Evolutionary conservation across 2,329 filamentous ascomycete genomes (phyloP).

Genomic region (Ceratocystis albifundus): DNA sequence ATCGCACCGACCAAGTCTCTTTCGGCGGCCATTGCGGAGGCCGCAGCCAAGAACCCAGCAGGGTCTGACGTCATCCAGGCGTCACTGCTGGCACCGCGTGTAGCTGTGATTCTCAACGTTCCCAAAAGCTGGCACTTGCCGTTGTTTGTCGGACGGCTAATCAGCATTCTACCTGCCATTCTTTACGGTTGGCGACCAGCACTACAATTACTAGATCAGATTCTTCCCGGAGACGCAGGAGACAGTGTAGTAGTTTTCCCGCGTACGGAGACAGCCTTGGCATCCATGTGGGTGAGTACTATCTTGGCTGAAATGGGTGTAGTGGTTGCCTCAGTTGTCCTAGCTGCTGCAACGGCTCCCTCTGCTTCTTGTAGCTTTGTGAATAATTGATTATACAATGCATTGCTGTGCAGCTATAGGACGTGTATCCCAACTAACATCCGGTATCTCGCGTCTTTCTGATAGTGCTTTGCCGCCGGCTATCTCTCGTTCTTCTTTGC

Average conservation of each 20-base stretch:
- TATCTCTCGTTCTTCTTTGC: conserved; percentile 76
- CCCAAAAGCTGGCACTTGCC: conserved; percentile 61
- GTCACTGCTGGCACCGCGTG: conserved; percentile 57
- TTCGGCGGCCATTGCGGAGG: conserved; percentile 18
- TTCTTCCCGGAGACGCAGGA: conserved; percentile 35
- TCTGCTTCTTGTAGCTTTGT: neutral
- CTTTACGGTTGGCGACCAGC: conserved; percentile 61
- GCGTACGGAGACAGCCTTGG: conserved; percentile 57
- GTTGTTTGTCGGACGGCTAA: conserved; percentile 58
- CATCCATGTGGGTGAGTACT: conserved; percentile 58
- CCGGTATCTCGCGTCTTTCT: neutral
- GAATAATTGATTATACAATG: too few relatives aligned
- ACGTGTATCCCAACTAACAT: neutral
- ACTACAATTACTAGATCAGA: conserved; percentile 54
- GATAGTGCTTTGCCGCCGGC: conserved; percentile 60
- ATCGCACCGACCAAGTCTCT: conserved; percentile 22
- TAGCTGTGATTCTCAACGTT: conserved; percentile 67
- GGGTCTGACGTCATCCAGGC: conserved; percentile 21
- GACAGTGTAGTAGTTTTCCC: conserved; percentile 28
- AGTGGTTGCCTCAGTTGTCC: neutral
- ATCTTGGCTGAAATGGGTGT: too few relatives aligned
- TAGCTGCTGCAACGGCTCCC: conserved; percentile 2
- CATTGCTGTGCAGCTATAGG: neutral
- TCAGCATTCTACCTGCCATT: conserved; percentile 57
- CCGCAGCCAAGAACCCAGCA: conserved; percentile 16